phyloP scores from a whole-genome alignment of 441 rosid species.

The Codiaeum variegatum region DNA sequence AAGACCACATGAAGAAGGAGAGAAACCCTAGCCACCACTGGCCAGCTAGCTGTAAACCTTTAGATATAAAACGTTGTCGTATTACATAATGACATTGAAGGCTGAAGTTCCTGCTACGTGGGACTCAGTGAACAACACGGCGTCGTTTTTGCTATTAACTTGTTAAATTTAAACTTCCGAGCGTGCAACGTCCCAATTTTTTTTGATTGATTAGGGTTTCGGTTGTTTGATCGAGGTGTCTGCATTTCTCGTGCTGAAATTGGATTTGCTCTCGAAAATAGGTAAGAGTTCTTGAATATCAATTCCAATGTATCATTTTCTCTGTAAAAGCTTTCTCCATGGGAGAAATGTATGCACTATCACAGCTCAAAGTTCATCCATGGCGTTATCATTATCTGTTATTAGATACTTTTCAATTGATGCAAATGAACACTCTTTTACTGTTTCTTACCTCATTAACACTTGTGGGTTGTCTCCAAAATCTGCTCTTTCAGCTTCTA shows the following conservation, averaged over 20 bases:
- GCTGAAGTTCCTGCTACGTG: too few relatives aligned
- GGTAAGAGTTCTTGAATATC: neutral
- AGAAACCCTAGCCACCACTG: neutral
- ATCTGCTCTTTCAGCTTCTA: constrained; percentile 19
- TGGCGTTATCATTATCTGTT: neutral
- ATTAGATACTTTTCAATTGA: neutral
- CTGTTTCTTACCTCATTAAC: constrained; percentile 16
- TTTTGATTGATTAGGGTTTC: too few relatives aligned
- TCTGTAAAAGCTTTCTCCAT: neutral
- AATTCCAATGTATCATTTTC: constrained; percentile 1
- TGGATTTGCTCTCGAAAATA: neutral
- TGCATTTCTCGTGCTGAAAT: neutral
- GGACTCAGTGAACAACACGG: neutral
- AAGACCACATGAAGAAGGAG: neutral
- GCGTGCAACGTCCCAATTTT: too few relatives aligned
- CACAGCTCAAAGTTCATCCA: neutral
- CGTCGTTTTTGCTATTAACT: neutral
- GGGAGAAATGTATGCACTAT: neutral
- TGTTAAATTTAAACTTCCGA: neutral
- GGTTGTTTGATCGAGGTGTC: neutral
- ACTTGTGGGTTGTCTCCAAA: constrained; percentile 21
- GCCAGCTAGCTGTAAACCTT: neutral
- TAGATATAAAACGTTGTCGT: too few relatives aligned
- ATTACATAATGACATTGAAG: too few relatives aligned
- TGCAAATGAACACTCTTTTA: constrained; percentile 10